Evolutionary conservation across 2,329 filamentous ascomycete genomes (phyloP).

Genomic region (Escovopsis sp.): DNA sequence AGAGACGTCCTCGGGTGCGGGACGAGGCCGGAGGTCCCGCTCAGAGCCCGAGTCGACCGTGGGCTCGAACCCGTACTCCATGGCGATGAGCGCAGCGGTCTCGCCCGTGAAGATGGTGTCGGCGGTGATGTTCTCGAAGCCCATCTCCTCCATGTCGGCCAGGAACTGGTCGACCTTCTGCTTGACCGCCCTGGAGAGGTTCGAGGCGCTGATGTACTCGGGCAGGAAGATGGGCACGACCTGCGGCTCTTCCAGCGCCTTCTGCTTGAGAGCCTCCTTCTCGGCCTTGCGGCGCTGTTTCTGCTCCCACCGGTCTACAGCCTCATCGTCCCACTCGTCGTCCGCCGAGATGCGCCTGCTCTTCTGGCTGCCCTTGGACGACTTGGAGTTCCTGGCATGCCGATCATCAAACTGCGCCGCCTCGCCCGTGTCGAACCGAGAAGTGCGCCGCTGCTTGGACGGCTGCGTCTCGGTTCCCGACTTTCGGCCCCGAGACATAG

Average conservation of each 20-base stretch:
- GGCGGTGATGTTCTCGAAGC: slow-evolving; percentile 70
- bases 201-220: slow-evolving; percentile 80
- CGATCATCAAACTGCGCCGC: slow-evolving; percentile 7
- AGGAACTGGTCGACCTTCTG: slow-evolving; percentile 60
- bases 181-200: slow-evolving; percentile 61
- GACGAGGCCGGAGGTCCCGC: slow-evolving; percentile 57
- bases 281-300: slow-evolving; percentile 28
- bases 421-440: slow-evolving; percentile 16
- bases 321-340: slow-evolving; percentile 26
- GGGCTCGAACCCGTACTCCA: slow-evolving; percentile 87
- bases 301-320: slow-evolving; percentile 21
- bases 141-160: slow-evolving; percentile 62
- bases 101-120: slow-evolving; percentile 85
- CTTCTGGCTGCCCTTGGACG: slow-evolving; percentile 8
- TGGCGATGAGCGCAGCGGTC: slow-evolving; percentile 75
- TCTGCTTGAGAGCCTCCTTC: slow-evolving; percentile 24
- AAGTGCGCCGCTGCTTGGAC: slow-evolving; percentile 13
- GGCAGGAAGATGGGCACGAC: slow-evolving; percentile 59
- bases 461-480: slow-evolving; percentile 3
- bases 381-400: slow-evolving; percentile 13
- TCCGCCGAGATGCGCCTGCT: slow-evolving; percentile 10
- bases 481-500: neutral
- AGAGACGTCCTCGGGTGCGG: slow-evolving; percentile 52
- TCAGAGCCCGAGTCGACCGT: slow-evolving; percentile 52
- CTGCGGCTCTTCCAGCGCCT: slow-evolving; percentile 25